Evolutionary conservation across 2,329 filamentous ascomycete species (phyloP), one percentile per base, ranked within the genome.

Genomic region (Ceratocystis eucalypticola): DNA sequence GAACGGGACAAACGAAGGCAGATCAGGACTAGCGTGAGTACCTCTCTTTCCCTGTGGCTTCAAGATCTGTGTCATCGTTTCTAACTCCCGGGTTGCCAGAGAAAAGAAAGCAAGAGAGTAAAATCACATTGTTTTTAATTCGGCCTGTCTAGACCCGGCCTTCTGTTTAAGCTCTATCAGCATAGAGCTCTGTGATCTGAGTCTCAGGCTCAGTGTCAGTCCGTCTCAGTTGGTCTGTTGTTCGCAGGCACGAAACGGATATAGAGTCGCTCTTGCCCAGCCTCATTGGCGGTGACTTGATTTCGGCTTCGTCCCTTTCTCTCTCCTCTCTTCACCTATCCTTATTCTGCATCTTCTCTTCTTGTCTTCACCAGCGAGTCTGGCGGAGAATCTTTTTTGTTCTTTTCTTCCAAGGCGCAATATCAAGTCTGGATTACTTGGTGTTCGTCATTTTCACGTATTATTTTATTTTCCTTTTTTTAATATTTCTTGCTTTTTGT

Each of bases 321-420:
- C 70, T 70, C 65, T 57, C 50, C 69, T 70, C 64, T 67, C 64
- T 65, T 72, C 70, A 70, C 72, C 69, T 70, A 69, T 67, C 46
- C 50, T 69, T 69, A 61, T 66, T 65, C 65, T 72, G 70, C 70
- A 72, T 69, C 73, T 74, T 72, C 69, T 69, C 70, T 66, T 65
- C 50, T 50, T 48, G 63, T 68, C 65, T 41, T 62, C 71, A 70
- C 72, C 74, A 75, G 78, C 81, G 75, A 80, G 82, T 81, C 79
- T 77, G 82, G 72, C 68, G 69, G 72, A 71, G 73, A 67, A 68
- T 57, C 63, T 68, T 70, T 70, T 67, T 62, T 62, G 61, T 67
- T 70, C 62, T 64, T 62, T 63, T 61, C 67, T 69, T 67, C 66
- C 30, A 62, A 55, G 46, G 61, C 53, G 53, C 50, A 46, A 37